These are phyloP conservation scores for Apostasia ramifera DNA, from an alignment of 106 monocot genomes.

Conservation along the genomic window DNA sequence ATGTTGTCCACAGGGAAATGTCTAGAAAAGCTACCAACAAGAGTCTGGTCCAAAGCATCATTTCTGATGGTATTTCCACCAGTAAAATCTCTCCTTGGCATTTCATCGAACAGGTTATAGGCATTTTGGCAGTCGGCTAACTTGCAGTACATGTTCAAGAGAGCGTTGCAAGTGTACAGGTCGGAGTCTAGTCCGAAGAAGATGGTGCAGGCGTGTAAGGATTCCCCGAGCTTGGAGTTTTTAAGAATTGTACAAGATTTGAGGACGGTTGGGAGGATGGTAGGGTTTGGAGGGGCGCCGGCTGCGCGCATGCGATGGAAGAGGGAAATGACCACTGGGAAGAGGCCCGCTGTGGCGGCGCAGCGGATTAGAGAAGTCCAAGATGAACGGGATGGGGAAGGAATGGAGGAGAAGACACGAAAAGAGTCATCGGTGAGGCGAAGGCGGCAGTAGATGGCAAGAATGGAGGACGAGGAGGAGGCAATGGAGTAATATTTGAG, in stretches of 20 bases:
- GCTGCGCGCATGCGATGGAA: constrained; percentile 39
- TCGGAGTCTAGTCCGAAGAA: constrained; percentile 33
- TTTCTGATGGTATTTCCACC: neutral
- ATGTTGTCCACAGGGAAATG: constrained; percentile 8
- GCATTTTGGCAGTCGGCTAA: neutral
- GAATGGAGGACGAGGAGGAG: constrained; percentile 16
- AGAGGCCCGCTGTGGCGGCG: constrained; percentile 42
- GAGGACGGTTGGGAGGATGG: constrained; percentile 60
- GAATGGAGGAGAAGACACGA: constrained; percentile 30
- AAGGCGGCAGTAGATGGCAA: constrained; percentile 32
- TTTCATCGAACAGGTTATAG: neutral
- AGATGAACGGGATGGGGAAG: constrained; percentile 27
- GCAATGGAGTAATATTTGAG: constrained; percentile 24
- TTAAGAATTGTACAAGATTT: constrained; percentile 48
- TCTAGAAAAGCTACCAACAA: too few relatives aligned
- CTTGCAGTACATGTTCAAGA: constrained; percentile 74
- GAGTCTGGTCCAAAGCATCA: neutral
- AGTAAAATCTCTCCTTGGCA: neutral
- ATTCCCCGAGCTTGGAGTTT: constrained; percentile 24
- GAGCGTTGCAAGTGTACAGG: constrained; percentile 58
- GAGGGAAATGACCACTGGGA: constrained; percentile 23
- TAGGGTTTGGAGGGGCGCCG: constrained; percentile 10
- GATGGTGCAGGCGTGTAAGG: constrained; percentile 42
- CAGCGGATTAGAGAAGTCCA: constrained; percentile 42
- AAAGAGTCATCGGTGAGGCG: constrained; percentile 17